phyloP scores from a whole-genome alignment of 2,329 filamentous ascomycete genomes.

The Seiridium unicorne region DNA sequence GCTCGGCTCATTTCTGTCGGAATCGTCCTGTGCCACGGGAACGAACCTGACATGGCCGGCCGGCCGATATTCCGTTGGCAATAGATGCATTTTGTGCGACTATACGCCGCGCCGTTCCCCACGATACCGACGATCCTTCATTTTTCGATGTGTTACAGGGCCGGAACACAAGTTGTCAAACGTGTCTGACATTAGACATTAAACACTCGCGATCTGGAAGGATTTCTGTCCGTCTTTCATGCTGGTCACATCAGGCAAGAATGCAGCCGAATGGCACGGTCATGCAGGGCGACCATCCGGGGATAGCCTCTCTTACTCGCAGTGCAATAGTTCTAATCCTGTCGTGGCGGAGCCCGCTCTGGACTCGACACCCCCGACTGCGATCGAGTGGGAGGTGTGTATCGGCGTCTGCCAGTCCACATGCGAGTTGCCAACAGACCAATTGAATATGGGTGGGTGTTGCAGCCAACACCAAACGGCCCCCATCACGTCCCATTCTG shows the following conservation, averaged over 20 bases:
- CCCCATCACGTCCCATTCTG: background rate
- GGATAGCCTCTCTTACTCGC: background rate
- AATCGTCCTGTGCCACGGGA: constrained; percentile 9
- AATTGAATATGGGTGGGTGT: background rate
- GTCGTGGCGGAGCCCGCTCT: constrained; percentile 8
- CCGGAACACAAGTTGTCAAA: background rate
- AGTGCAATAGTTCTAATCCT: constrained; percentile 8
- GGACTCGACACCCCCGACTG: background rate
- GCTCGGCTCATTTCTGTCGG: background rate
- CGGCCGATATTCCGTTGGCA: background rate
- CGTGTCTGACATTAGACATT: background rate
- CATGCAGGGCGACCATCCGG: constrained; percentile 1
- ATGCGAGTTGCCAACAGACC: background rate
- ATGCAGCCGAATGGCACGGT: background rate
- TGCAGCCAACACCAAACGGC: background rate
- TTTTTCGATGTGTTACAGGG: background rate
- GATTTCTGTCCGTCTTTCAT: background rate
- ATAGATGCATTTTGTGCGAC: constrained; percentile 6
- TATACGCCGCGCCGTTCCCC: background rate
- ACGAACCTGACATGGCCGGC: constrained; percentile 7
- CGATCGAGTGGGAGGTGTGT: background rate
- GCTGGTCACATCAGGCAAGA: background rate
- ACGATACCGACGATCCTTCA: background rate
- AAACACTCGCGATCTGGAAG: background rate
- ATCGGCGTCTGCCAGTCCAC: background rate